Conservation (phyloP, 768 basidiomycete species). For the Lanmaoa rubissima region DNA sequence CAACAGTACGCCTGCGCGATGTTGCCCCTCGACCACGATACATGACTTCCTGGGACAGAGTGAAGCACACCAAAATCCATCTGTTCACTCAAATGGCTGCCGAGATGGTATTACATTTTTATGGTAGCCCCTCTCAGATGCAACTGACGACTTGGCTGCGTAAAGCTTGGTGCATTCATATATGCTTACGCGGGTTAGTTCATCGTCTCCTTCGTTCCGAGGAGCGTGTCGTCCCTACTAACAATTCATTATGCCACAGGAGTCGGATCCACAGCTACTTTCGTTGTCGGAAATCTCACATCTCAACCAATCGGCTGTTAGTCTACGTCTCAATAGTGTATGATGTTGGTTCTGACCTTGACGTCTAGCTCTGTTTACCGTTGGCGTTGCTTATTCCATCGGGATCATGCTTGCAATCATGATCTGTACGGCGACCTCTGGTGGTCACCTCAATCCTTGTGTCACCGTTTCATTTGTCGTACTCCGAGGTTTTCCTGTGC, state of each 20-base stretch:
- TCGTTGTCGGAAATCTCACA: slow-evolving; percentile 45
- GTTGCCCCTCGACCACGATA: slow-evolving; percentile 37
- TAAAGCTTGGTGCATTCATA: slow-evolving; percentile 60
- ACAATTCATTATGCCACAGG: slow-evolving; percentile 32
- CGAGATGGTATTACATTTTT: slow-evolving; percentile 46
- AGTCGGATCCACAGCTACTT: slow-evolving; percentile 53
- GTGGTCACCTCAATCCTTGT: slow-evolving; percentile 66
- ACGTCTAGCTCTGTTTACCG: slow-evolving; percentile 48
- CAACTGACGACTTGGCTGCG: slow-evolving; percentile 4
- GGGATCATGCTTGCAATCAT: slow-evolving; percentile 60
- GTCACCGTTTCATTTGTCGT: slow-evolving; percentile 52
- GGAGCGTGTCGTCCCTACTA: not conserved
- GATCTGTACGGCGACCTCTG: slow-evolving; percentile 53
- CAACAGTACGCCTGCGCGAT: slow-evolving; percentile 42
- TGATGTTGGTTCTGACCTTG: not conserved
- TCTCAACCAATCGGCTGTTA: slow-evolving; percentile 48
- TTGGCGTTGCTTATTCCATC: slow-evolving; percentile 56
- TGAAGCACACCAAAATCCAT: slow-evolving; percentile 46
- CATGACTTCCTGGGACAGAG: slow-evolving; percentile 47
- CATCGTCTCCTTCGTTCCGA: not conserved
- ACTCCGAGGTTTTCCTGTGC: slow-evolving; percentile 52
- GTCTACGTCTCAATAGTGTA: slow-evolving; percentile 19
- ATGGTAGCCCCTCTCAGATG: not conserved
- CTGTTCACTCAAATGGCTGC: slow-evolving; percentile 59
- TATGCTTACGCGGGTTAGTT: slow-evolving; percentile 52